phyloP scores from a whole-genome alignment of 2,329 filamentous ascomycete species.

The Aspergillus sp. region DNA sequence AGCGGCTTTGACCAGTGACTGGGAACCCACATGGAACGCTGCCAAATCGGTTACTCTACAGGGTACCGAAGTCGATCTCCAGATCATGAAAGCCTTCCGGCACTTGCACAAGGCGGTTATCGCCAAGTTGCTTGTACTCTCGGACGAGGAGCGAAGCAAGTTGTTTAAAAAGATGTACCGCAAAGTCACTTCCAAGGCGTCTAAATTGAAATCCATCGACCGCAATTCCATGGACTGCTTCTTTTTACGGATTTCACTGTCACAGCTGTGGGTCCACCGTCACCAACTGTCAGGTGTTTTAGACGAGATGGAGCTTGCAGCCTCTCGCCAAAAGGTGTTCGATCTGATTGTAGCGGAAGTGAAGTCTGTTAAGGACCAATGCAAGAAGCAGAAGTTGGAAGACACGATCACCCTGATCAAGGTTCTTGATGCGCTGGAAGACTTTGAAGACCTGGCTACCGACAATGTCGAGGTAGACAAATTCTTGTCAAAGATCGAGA shows the following conservation, averaged over 20 bases:
- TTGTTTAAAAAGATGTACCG: conserved; percentile 30
- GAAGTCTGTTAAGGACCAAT: conserved; percentile 27
- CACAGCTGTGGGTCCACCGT: conserved; percentile 27
- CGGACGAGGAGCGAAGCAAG: conserved; percentile 28
- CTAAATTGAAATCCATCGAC: conserved; percentile 25
- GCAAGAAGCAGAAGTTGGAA: conserved; percentile 28
- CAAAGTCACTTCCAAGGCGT: conserved; percentile 22
- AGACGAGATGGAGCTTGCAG: conserved; percentile 23
- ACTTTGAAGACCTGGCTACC: conserved; percentile 32
- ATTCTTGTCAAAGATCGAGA: conserved; percentile 30
- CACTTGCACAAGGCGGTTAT: conserved; percentile 30
- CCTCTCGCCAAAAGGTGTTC: conserved; percentile 29
- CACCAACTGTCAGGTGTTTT: conserved; percentile 22
- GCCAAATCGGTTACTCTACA: conserved; percentile 28
- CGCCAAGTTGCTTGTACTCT: conserved; percentile 27
- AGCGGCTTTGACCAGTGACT: conserved; percentile 28
- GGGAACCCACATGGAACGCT: conserved; percentile 31
- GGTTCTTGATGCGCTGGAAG: conserved; percentile 32
- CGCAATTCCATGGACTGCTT: conserved; percentile 31
- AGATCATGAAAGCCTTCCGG: conserved; percentile 32
- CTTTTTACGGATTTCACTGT: conserved; percentile 29
- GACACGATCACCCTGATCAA: conserved; percentile 30
- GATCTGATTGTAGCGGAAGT: conserved; percentile 28
- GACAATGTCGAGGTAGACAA: conserved; percentile 30
- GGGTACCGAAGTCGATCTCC: conserved; percentile 25